phyloP scores from a whole-genome alignment of 441 rosid genomes.

The Populus hybrid region DNA sequence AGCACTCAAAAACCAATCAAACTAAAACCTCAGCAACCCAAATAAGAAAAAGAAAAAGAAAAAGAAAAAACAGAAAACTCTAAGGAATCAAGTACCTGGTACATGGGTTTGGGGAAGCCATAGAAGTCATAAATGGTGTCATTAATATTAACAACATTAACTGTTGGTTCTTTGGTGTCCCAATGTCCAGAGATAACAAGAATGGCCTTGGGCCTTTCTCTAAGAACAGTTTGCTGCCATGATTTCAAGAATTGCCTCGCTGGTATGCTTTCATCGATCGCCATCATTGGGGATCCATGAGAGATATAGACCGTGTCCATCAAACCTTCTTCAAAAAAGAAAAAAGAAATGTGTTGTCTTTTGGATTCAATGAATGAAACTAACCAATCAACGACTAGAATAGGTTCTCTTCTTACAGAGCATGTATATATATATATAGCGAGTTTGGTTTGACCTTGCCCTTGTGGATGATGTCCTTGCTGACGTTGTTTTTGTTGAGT shows the following conservation, averaged over 20 bases:
- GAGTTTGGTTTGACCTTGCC: not conserved
- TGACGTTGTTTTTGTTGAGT: not conserved
- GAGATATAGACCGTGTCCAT: constrained; percentile 61
- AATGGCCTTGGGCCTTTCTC: constrained; percentile 53
- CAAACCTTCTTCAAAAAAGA: not conserved
- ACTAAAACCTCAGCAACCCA: not conserved
- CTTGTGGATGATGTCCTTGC: not conserved
- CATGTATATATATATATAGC: too few relatives aligned
- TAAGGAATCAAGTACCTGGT: constrained; percentile 36
- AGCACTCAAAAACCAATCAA: too few relatives aligned
- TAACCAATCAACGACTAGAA: too few relatives aligned
- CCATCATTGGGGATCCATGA: constrained; percentile 71
- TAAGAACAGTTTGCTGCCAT: constrained; percentile 37
- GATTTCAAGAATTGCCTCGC: constrained; percentile 63
- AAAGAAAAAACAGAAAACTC: not conserved
- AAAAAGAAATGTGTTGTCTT: too few relatives aligned
- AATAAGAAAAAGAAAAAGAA: not conserved
- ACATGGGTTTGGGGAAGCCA: constrained; percentile 63
- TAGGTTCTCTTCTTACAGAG: too few relatives aligned
- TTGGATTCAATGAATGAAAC: too few relatives aligned
- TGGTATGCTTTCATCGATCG: constrained; percentile 54
- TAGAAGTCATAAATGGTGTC: constrained; percentile 70
- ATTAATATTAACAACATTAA: constrained; percentile 48
- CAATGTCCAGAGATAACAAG: constrained; percentile 74
- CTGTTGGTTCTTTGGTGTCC: constrained; percentile 62